Evolutionary conservation across 257 asterid species (phyloP).

Genomic region (Eustoma russellianum): DNA sequence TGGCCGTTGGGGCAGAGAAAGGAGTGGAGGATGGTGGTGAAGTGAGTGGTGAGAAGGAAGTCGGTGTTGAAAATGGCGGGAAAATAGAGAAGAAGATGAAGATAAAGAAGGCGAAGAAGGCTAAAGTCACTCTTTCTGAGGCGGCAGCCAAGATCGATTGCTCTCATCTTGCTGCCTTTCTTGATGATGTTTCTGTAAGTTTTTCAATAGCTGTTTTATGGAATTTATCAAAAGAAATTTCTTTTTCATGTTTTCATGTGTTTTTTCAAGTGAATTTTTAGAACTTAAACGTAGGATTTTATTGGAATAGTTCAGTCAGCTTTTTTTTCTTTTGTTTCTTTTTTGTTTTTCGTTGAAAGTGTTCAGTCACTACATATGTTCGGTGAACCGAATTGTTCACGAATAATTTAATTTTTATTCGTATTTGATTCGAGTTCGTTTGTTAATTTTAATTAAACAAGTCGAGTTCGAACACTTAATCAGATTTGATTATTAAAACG

Average conservation of each 20-base stretch:
- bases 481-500: too few relatives aligned
- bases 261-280: not conserved
- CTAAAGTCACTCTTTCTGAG: constrained; percentile 31
- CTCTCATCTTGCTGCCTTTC: constrained; percentile 26
- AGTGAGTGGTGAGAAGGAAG: constrained; percentile 8
- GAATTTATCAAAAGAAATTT: too few relatives aligned
- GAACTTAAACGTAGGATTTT: not conserved
- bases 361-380: too few relatives aligned
- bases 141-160: constrained; percentile 35
- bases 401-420: too few relatives aligned
- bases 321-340: too few relatives aligned
- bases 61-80: constrained; percentile 15
- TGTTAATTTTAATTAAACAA: too few relatives aligned
- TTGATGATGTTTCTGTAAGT: constrained; percentile 26
- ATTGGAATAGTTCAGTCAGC: too few relatives aligned
- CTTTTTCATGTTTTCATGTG: too few relatives aligned
- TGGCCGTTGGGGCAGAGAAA: constrained; percentile 12
- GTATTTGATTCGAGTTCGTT: too few relatives aligned
- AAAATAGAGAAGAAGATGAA: constrained; percentile 22
- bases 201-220: constrained; percentile 5
- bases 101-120: constrained; percentile 31
- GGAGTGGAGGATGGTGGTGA: constrained; percentile 13
- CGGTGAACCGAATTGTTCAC: too few relatives aligned
- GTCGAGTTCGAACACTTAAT: too few relatives aligned
- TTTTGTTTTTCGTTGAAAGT: too few relatives aligned